Evolutionary conservation across 805 yeast genomes (phyloP).

Genomic region (Ogataea nakhonphanomensis): DNA sequence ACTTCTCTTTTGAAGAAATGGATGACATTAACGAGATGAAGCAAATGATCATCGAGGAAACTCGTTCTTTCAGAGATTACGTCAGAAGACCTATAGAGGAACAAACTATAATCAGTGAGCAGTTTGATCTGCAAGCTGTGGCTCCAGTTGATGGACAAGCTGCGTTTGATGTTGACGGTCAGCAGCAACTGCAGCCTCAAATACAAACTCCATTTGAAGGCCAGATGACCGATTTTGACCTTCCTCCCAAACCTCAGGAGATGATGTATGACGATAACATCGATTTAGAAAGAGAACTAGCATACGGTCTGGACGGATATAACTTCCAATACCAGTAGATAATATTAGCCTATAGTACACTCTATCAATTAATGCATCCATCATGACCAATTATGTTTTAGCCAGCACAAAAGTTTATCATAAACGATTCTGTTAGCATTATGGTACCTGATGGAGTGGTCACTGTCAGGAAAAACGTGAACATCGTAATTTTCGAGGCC

Average conservation of each 20-base stretch:
- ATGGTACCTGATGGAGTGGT: constrained; percentile 69
- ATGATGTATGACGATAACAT: constrained; percentile 32
- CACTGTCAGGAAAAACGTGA: constrained; percentile 78
- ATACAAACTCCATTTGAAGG: constrained; percentile 43
- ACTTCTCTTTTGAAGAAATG: constrained; percentile 80
- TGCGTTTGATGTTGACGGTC: constrained; percentile 13
- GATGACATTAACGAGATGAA: constrained; percentile 76
- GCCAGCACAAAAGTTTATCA: constrained; percentile 66
- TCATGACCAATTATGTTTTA: constrained; percentile 49
- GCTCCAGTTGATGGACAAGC: too few species aligned
- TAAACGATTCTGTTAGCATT: constrained; percentile 69
- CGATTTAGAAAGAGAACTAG: constrained; percentile 63
- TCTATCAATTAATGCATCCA: background rate
- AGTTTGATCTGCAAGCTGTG: constrained; percentile 5
- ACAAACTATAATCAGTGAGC: constrained; percentile 36
- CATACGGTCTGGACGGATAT: constrained; percentile 62
- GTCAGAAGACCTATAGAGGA: constrained; percentile 73
- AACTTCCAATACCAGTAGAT: constrained; percentile 12
- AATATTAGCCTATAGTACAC: constrained; percentile 16
- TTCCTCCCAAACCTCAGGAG: constrained; percentile 65
- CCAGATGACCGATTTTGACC: constrained; percentile 45
- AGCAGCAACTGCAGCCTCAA: constrained; percentile 25
- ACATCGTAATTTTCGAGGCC: constrained; percentile 80
- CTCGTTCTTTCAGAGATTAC: constrained; percentile 69
- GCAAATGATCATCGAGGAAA: constrained; percentile 77